Base-by-base conservation (phyloP, 768 basidiomycete genomes). In the Suillus weaverae region DNA sequence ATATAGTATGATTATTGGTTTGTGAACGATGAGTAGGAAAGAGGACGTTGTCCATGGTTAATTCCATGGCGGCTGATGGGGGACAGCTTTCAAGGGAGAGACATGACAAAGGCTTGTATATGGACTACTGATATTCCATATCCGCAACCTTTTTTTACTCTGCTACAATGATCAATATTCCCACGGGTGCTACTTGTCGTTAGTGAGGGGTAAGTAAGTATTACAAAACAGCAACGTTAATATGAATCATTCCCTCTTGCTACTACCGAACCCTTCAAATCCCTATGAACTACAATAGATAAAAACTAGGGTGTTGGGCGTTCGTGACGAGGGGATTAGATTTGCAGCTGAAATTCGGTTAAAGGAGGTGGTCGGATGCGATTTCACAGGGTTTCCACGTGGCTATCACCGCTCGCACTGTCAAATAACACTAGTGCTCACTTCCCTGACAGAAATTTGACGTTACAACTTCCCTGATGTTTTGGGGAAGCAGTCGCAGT, bases 21-120 rank as follows among this genome's bases (percentile, higher is more conserved):
- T 70, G 70, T 65, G 69, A 8, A 63, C 7, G 2, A 64, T 61
- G 66, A 62, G 57, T 13, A 59, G 63, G n/a, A 67, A 69, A 63
- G 71, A 66, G 18, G 48, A 65, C 54, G 59, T 61, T 63, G 67
- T 76, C 66, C 73, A 77, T 76, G 71, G 64, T 39, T 32, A 65
- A 70, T 67, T 70, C 67, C 46, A 59, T 64, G 63, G 70, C 71
- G 74, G 71, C 70, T 70, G 73, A 70, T 54, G 64, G 64, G 63
- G 62, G 67, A 76, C 73, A 69, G 70, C 57, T 59, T 59, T 76
- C 72, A 76, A 66, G 73, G 68, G 69, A 71, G 74, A 70, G 68
- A 76, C 76, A 76, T 76, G 75, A 76, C 75, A 76, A 76, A 76
- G 75, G 76, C 75, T 69, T 72, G 75, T 76, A 76, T 77, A 76